A percentile compares a stretch with the other conserved stretches of the same genome.
phyloP scores from a whole-genome alignment of 176 grass and related monocot species.

The Carex parvula region DNA sequence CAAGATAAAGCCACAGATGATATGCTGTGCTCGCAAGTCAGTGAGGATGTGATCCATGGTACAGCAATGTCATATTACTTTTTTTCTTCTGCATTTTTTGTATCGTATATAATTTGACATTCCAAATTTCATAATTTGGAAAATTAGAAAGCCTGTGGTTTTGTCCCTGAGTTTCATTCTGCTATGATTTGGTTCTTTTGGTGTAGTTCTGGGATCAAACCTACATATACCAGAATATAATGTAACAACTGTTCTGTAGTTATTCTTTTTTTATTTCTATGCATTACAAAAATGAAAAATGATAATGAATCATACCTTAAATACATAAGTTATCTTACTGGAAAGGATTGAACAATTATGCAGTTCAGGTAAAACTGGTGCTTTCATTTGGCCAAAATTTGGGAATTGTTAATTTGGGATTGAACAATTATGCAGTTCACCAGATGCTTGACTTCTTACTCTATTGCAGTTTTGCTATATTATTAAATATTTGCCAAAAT shows the following conservation, averaged over 20 bases:
- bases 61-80: too few species aligned
- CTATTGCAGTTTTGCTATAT: neutral
- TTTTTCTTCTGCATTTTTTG: neutral
- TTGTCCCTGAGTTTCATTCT: neutral
- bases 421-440: too few species aligned
- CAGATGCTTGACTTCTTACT: too few species aligned
- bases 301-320: neutral
- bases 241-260: neutral
- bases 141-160: too few species aligned
- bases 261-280: neutral
- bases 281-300: neutral
- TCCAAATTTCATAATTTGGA: neutral
- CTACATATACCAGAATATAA: neutral
- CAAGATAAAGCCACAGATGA: too few species aligned
- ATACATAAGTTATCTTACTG: neutral
- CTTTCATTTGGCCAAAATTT: neutral
- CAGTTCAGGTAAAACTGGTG: neutral
- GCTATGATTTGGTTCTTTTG: neutral
- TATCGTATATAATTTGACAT: neutral
- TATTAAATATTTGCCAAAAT: neutral
- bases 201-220: neutral
- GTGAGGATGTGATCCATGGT: too few species aligned
- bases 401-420: neutral
- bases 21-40: too few species aligned
- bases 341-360: neutral